phyloP scores from a whole-genome alignment of 306 rosid species.

The Prunus salicina region DNA sequence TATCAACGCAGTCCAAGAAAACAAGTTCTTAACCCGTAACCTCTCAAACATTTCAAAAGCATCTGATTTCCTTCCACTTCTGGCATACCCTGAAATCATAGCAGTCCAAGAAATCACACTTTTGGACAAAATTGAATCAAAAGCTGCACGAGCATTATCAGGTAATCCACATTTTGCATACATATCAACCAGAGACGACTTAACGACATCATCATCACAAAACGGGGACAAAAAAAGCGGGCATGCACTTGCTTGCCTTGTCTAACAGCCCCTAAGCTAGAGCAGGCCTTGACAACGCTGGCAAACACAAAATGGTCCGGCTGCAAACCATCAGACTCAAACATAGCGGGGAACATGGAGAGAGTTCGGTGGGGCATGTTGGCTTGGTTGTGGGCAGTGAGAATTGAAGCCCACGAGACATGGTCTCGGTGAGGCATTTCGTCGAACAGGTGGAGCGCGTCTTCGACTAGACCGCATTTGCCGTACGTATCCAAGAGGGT shows the following conservation, averaged over 20 bases:
- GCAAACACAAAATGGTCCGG: slow-evolving; percentile 88
- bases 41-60: slow-evolving; percentile 51
- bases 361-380: slow-evolving; percentile 43
- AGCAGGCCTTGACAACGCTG: slow-evolving; percentile 60
- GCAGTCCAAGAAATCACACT: slow-evolving; percentile 72
- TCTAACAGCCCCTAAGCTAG: slow-evolving; percentile 40
- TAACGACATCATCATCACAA: slow-evolving; percentile 63
- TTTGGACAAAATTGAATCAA: slow-evolving; percentile 45
- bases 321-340: slow-evolving; percentile 26
- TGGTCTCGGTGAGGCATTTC: slow-evolving; percentile 56
- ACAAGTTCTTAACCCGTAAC: slow-evolving; percentile 49
- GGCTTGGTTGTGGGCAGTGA: slow-evolving; percentile 73
- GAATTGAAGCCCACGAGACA: slow-evolving; percentile 75
- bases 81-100: slow-evolving; percentile 75
- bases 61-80: slow-evolving; percentile 56
- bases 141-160: slow-evolving; percentile 53
- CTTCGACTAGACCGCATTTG: slow-evolving; percentile 50
- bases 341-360: slow-evolving; percentile 43
- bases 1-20: slow-evolving; percentile 85
- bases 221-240: slow-evolving; percentile 52
- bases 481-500: slow-evolving; percentile 57
- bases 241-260: slow-evolving; percentile 72
- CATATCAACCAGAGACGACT: slow-evolving; percentile 80
- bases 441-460: slow-evolving; percentile 67
- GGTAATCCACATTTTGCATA: slow-evolving; percentile 63